These are phyloP conservation scores for Cairneyella variabilis DNA, from an alignment of 495 filamentous ascomycete species.

Conservation along the genomic window DNA sequence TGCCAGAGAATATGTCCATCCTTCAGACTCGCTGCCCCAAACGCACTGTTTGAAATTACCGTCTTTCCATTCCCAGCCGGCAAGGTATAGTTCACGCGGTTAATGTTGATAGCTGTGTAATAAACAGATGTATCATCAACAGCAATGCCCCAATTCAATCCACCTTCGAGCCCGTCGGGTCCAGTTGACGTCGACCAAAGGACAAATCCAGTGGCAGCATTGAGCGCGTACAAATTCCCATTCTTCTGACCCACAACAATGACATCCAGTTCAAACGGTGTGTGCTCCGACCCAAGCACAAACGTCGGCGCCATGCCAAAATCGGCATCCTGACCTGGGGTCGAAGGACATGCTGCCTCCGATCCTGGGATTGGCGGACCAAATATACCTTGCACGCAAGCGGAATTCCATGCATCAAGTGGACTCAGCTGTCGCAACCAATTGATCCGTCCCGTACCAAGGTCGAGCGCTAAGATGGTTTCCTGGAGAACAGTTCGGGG, in stretches of 20 bases:
- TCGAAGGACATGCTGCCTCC: not conserved
- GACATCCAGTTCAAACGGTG: not conserved
- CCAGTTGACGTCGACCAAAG: not conserved
- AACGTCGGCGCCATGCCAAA: conserved; percentile 4
- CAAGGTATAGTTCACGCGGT: not conserved
- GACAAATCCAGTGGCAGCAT: not conserved
- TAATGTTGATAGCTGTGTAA: not conserved
- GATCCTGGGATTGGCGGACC: no score
- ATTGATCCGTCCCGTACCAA: not conserved
- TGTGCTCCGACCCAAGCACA: not conserved
- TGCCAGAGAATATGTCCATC: not conserved
- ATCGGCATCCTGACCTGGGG: not conserved
- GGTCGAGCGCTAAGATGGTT: not conserved
- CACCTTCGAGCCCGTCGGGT: not conserved
- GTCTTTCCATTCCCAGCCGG: not conserved
- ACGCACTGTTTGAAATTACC: not conserved
- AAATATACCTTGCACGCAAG: not conserved
- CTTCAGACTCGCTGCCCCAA: not conserved
- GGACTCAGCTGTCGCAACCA: not conserved
- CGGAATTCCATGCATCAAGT: not conserved
- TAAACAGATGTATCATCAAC: not conserved
- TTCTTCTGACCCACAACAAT: not conserved
- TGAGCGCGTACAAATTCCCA: not conserved
- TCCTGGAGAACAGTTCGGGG: not conserved
- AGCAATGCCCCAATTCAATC: not conserved